phyloP scores from a whole-genome alignment of 139 green algal genomes.

The Dunaliella primolecta region DNA sequence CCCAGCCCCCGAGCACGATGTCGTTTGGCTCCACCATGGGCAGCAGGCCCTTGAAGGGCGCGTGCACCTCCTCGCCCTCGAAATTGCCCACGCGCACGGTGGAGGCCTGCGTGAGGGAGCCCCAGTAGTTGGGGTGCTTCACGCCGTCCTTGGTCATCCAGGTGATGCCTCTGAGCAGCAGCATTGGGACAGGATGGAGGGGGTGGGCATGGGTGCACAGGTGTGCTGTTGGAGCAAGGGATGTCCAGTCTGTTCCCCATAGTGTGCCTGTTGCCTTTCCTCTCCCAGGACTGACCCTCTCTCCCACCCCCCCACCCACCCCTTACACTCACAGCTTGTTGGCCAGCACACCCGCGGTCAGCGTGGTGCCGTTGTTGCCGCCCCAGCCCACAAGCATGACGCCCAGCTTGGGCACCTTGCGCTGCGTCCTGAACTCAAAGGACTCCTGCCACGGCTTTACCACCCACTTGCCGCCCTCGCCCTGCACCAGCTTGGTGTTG shows the following conservation, averaged over 20 bases:
- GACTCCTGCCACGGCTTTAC: constrained; percentile 67
- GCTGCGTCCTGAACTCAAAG: constrained; percentile 85
- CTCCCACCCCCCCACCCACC: neutral
- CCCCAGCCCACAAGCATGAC: constrained; percentile 98
- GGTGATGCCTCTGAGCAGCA: constrained; percentile 80
- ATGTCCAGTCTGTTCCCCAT: neutral
- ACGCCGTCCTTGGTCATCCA: constrained; percentile 99
- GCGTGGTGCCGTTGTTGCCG: constrained; percentile 98
- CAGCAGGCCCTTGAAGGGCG: constrained; percentile 87
- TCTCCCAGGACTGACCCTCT: neutral
- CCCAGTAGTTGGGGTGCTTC: constrained; percentile 96
- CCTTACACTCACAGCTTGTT: constrained; percentile 86
- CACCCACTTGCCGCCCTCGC: constrained; percentile 63
- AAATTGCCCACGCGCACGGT: constrained; percentile 93
- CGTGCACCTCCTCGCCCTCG: constrained; percentile 91
- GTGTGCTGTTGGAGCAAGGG: neutral
- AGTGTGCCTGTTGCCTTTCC: neutral
- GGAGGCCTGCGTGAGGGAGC: constrained; percentile 90
- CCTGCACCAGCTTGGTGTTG: constrained; percentile 65
- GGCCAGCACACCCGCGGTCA: constrained; percentile 91
- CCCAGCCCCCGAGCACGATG: constrained; percentile 95
- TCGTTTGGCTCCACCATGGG: constrained; percentile 96
- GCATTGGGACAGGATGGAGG: too few relatives aligned
- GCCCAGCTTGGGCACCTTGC: constrained; percentile 90
- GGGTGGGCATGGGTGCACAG: neutral